Base-by-base conservation (phyloP, 331 rosid genomes). In the Malus hybrid region DNA sequence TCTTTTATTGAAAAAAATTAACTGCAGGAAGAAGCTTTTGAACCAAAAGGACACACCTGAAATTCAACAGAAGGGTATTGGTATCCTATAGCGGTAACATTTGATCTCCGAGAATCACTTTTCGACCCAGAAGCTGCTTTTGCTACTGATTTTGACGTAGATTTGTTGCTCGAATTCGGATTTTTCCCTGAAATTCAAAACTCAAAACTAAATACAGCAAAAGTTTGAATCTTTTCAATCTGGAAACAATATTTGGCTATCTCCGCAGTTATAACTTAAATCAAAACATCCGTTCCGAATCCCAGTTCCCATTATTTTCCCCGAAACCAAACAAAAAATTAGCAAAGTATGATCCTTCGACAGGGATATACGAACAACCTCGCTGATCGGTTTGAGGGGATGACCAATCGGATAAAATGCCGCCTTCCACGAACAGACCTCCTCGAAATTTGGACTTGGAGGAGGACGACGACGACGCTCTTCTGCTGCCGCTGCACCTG, bases 371-470 rank as follows among this genome's bases (percentile, higher is more conserved):
- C 4, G 33, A 65, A 60, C 29, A 55, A 90, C 99, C 99, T 88
- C 82, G 84, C 46, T 71, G 75, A n/a, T 76, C 70, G n/a, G 29
- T 39, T 2, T 82, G 80, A 4, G 89, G 71, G 19, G 82, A 33
- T 5, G 87, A 69, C 97, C 93, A 92, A 86, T 92, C 96, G 18
- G 93, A 86, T 62, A 94, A 78, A 62, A 88, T 68, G 28, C 99
- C 93, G 1, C 96, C 99, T 28, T 92, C 93, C 5, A 94, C 76
- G 31, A 94, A 94, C 70, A 84, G 70, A 79, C 67, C 81, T 7
- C 60, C 70, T 77, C 82, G 78, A 22, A 18, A 57, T 11, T 77
- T 61, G 22, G 46, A 36, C 15, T 67, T 67, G 18, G 80, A 59
- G 8, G 63, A 55, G 2, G 81, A 69, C 4, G 65, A 33, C 16